Conservation (phyloP, 2,329 filamentous ascomycete genomes). For the Penicillium sp. region DNA sequence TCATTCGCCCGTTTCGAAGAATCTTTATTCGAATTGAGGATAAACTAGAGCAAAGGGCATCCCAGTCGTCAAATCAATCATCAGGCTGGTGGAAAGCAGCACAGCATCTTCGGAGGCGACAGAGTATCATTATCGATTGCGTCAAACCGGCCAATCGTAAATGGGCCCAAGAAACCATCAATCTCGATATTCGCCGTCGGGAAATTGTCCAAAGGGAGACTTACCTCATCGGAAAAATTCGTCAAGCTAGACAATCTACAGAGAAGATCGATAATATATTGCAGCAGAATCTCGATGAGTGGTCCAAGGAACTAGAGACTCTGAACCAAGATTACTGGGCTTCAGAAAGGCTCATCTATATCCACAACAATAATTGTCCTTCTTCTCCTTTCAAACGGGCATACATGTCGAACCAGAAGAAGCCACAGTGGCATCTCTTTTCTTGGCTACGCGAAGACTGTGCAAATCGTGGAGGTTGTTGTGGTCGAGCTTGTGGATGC, state of each 20-base stretch:
- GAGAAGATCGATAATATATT: neutral
- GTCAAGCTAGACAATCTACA: neutral
- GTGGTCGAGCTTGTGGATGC: neutral
- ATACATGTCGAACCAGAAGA: neutral
- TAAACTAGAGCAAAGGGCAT: neutral
- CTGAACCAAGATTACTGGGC: neutral
- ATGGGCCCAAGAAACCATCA: neutral
- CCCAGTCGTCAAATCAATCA: neutral
- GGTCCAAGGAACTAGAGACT: neutral
- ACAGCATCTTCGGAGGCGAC: neutral
- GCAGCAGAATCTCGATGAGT: neutral
- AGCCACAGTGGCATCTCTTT: neutral
- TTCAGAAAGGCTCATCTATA: neutral
- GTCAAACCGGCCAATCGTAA: neutral
- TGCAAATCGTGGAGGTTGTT: neutral
- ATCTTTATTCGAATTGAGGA: neutral
- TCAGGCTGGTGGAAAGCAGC: neutral
- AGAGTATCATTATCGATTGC: neutral
- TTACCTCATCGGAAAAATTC: neutral
- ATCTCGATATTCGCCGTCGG: neutral
- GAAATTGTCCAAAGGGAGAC: neutral
- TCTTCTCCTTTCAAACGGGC: neutral
- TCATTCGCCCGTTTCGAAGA: neutral
- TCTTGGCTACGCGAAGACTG: neutral
- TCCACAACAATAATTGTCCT: neutral